These are phyloP conservation scores for Pythium insidiosum DNA, from an alignment of 352 stramenopile species.

Conservation along the genomic window DNA sequence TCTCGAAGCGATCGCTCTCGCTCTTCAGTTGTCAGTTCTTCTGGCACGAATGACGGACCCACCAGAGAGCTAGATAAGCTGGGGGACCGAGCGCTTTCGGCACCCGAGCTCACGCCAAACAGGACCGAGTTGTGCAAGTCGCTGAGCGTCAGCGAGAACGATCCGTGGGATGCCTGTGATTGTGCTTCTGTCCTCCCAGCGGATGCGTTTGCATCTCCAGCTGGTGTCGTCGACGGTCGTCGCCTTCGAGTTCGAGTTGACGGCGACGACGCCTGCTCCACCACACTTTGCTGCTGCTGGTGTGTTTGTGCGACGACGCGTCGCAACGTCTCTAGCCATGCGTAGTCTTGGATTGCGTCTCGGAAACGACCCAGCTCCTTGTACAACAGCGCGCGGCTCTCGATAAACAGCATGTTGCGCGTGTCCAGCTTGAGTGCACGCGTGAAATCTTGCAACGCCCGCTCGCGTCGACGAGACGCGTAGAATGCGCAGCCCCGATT, in stretches of 20 bases:
- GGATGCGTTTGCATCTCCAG: neutral
- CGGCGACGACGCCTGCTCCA: too few relatives aligned
- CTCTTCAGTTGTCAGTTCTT: conserved; percentile 15
- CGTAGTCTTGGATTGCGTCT: conserved; percentile 67
- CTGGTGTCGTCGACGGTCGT: neutral
- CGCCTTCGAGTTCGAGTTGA: neutral
- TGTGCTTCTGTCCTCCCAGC: neutral
- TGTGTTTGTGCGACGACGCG: too few relatives aligned
- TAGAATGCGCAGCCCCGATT: conserved; percentile 62
- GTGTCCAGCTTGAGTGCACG: conserved; percentile 59
- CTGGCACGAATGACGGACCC: neutral
- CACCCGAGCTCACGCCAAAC: too few relatives aligned
- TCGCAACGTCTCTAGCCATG: conserved; percentile 44
- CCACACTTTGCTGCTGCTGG: too few relatives aligned
- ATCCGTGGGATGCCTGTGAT: too few relatives aligned
- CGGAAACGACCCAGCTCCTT: conserved; percentile 57
- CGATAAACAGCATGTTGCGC: conserved; percentile 52
- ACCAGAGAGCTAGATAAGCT: too few relatives aligned
- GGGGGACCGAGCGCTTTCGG: too few relatives aligned
- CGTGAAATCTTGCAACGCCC: conserved; percentile 42
- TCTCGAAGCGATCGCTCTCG: conserved; percentile 24
- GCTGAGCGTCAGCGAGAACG: conserved; percentile 21
- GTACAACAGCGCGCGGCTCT: conserved; percentile 49
- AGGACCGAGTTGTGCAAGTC: conserved; percentile 18
- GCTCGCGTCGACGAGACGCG: conserved; percentile 25